A percentile compares a stretch with the other conserved stretches of the same genome.
Conservation (phyloP, 2,329 filamentous ascomycete species). For the Rasamsonia emersonii region DNA sequence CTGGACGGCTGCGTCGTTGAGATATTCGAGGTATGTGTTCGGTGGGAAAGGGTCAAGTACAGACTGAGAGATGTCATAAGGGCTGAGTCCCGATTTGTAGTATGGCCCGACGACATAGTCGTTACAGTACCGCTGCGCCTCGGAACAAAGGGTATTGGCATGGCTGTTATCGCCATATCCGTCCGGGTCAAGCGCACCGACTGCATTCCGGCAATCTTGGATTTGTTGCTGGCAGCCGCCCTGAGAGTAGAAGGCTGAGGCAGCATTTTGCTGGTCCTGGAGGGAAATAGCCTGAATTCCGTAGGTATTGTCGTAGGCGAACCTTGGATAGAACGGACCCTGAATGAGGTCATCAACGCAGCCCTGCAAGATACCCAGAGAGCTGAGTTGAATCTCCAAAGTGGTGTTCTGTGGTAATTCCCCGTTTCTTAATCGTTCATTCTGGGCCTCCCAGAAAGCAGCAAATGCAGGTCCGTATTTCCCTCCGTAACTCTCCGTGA, state of each 20-base stretch:
- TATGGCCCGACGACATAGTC: slow-evolving; percentile 30
- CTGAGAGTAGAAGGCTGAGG: no score
- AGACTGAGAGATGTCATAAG: slow-evolving; percentile 53
- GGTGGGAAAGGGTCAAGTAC: slow-evolving; percentile 51
- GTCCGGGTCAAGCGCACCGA: no score
- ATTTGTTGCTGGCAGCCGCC: no score
- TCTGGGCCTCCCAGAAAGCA: slow-evolving; percentile 51
- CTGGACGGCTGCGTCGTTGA: slow-evolving; percentile 48
- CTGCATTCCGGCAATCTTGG: no score
- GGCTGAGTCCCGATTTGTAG: slow-evolving; percentile 23
- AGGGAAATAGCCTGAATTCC: no score
- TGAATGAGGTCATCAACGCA: slow-evolving; percentile 59
- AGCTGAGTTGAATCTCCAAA: slow-evolving; percentile 51
- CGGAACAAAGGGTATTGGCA: no score
- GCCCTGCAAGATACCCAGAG: slow-evolving; percentile 64
- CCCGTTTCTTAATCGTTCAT: slow-evolving; percentile 43
- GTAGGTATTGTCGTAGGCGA: slow-evolving; percentile 46
- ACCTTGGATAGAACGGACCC: slow-evolving; percentile 29
- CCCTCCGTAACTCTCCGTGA: slow-evolving; percentile 65
- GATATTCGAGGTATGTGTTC: slow-evolving; percentile 46
- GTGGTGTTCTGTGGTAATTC: slow-evolving; percentile 42
- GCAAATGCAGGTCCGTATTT: slow-evolving; percentile 61
- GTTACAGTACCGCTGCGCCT: no score
- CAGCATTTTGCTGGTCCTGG: no score
- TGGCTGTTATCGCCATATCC: no score